Evolutionary conservation across 768 basidiomycete species (phyloP).

Genomic region (Stropharia rugosoannulata): DNA sequence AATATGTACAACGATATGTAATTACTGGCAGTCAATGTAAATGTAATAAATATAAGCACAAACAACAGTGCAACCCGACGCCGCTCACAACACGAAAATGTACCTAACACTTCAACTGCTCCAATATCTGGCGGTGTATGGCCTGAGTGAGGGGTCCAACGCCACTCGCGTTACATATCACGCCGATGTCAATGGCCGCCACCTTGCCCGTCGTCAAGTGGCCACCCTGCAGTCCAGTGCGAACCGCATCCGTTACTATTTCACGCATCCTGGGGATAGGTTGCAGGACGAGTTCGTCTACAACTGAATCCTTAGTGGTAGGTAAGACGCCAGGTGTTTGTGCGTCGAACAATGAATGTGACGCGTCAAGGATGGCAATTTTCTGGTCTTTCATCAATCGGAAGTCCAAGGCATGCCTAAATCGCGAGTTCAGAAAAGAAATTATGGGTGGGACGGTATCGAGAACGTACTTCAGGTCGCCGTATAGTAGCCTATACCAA

Average conservation of each 20-base stretch:
- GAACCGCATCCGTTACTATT: slow-evolving; percentile 51
- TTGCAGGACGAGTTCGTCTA: slow-evolving; percentile 39
- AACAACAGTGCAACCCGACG: not conserved
- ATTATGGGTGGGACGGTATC: not conserved
- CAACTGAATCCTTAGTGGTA: slow-evolving; percentile 5
- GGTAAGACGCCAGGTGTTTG: slow-evolving; percentile 12
- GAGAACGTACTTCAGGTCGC: slow-evolving; percentile 54
- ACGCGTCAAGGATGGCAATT: slow-evolving; percentile 74
- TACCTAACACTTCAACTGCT: slow-evolving; percentile 18
- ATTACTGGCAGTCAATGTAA: not conserved
- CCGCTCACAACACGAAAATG: not conserved
- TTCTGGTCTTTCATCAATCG: slow-evolving; percentile 67
- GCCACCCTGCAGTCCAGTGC: slow-evolving; percentile 32
- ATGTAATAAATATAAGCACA: not conserved
- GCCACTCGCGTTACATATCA: slow-evolving; percentile 53
- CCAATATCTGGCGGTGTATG: slow-evolving; percentile 48
- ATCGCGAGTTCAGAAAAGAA: not conserved
- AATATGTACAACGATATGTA: slow-evolving; percentile 1
- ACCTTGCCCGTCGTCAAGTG: slow-evolving; percentile 37
- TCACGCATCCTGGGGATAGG: slow-evolving; percentile 61
- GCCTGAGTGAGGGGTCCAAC: slow-evolving; percentile 47
- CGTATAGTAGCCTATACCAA: slow-evolving; percentile 78
- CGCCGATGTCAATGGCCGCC: slow-evolving; percentile 58
- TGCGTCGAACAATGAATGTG: slow-evolving; percentile 51
- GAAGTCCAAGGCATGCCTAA: slow-evolving; percentile 77